Conservation (phyloP, 768 basidiomycete genomes). For the Lactarius tabidus region DNA sequence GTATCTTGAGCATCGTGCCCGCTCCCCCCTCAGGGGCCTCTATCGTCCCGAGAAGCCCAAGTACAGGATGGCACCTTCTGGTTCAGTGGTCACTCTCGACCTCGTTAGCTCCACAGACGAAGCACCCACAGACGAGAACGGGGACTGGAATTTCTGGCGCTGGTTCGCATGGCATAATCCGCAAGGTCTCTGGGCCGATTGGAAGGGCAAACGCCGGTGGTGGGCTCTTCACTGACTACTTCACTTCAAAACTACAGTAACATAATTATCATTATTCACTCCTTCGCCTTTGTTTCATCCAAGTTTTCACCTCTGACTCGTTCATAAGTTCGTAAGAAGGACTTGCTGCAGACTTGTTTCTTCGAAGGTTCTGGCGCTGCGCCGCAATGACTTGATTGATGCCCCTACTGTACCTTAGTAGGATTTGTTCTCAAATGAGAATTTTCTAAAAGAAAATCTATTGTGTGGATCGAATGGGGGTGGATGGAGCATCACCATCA, state of each 20-base stretch:
- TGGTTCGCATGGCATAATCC: slow-evolving; percentile 27
- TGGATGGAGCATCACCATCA: slow-evolving; percentile 15
- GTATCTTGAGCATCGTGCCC: slow-evolving; percentile 20
- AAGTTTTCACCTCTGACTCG: not conserved
- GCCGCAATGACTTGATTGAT: slow-evolving; percentile 8
- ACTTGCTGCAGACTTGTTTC: slow-evolving; percentile 3
- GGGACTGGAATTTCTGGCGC: slow-evolving; percentile 21
- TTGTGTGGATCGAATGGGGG: slow-evolving; percentile 10
- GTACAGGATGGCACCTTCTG: slow-evolving; percentile 15
- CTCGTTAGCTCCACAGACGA: slow-evolving; percentile 22
- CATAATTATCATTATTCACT: slow-evolving; percentile 17
- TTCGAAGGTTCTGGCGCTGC: not conserved
- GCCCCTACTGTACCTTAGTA: slow-evolving; percentile 6
- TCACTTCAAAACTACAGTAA: not conserved
- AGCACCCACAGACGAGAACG: not conserved
- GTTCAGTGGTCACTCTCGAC: slow-evolving; percentile 12
- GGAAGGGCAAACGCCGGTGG: slow-evolving; percentile 21
- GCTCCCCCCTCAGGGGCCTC: slow-evolving; percentile 11
- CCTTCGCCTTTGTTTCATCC: not conserved
- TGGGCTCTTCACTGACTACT: slow-evolving; percentile 16
- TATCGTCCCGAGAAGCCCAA: slow-evolving; percentile 25
- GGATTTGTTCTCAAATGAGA: slow-evolving; percentile 10
- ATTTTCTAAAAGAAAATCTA: slow-evolving; percentile 18
- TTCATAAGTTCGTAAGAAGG: not conserved
- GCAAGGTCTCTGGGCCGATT: slow-evolving; percentile 24